Evolutionary conservation across 495 filamentous ascomycete genomes (phyloP).

Genomic region (Annulohypoxylon stygium): DNA sequence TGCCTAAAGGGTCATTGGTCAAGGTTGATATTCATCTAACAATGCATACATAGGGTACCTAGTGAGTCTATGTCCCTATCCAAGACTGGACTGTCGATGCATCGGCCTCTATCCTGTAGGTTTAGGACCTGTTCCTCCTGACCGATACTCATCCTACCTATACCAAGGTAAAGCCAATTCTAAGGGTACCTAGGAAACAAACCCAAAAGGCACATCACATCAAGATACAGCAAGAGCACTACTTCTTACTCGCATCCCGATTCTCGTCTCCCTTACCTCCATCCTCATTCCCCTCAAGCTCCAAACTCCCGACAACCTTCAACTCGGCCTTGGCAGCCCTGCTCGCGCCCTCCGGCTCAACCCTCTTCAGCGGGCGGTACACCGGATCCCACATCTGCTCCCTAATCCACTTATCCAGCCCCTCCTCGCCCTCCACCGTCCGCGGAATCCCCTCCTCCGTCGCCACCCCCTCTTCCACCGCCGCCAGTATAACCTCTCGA

Average conservation of each 20-base stretch:
- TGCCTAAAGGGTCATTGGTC: too few relatives aligned
- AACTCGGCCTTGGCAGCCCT: slow-evolving; percentile 71
- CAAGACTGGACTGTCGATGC: neutral
- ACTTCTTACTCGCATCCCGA: slow-evolving; percentile 7
- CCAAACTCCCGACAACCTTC: slow-evolving; percentile 61
- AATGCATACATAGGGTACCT: neutral
- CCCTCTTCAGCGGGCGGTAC: slow-evolving; percentile 74
- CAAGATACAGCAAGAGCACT: slow-evolving; percentile 10
- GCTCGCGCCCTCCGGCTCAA: slow-evolving; percentile 64
- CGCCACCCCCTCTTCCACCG: slow-evolving; percentile 76
- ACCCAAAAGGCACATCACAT: neutral
- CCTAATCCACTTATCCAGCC: slow-evolving; percentile 82
- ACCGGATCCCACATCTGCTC: slow-evolving; percentile 91
- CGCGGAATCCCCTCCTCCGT: slow-evolving; percentile 68
- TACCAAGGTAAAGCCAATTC: neutral
- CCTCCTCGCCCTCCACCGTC: slow-evolving; percentile 52
- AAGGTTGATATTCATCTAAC: neutral
- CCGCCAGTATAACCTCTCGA: slow-evolving; percentile 78
- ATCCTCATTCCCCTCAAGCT: slow-evolving; percentile 6
- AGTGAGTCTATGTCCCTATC: neutral
- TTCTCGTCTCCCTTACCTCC: slow-evolving; percentile 12
- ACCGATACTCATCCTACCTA: neutral
- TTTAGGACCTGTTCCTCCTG: neutral
- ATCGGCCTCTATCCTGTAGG: neutral
- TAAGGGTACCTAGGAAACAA: neutral